Evolutionary conservation across 148 eudicot species (phyloP).

Genomic region (Persicaria tinctoria): DNA sequence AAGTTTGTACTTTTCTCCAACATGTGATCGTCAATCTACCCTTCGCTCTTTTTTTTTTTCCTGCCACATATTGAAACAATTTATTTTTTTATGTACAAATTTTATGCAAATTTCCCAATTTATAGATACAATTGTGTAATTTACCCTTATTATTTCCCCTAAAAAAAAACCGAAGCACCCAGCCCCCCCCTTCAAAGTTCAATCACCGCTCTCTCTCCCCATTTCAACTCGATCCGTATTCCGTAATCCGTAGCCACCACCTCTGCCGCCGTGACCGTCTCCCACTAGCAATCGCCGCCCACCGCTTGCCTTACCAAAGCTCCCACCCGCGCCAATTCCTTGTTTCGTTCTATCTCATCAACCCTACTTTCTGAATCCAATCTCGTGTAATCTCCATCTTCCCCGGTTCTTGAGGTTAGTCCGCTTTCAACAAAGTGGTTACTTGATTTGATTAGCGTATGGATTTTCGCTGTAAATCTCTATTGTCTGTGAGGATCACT

Average conservation of each 20-base stretch:
- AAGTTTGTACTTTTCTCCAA: too few relatives aligned
- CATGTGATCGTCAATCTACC: too few relatives aligned
- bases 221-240: conserved; percentile 3
- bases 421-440: not conserved
- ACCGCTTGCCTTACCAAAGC: not conserved
- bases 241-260: not conserved
- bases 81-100: too few relatives aligned
- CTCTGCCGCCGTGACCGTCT: not conserved
- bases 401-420: conserved; percentile 6
- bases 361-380: conserved; percentile 5
- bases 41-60: too few relatives aligned
- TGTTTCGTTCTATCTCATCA: not conserved
- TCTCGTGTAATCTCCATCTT: not conserved
- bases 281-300: not conserved
- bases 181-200: not conserved
- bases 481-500: not conserved
- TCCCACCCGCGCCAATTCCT: not conserved
- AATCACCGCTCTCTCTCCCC: conserved; percentile 4
- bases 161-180: not conserved
- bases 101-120: too few relatives aligned
- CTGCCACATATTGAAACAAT: too few relatives aligned
- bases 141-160: too few relatives aligned
- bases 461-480: not conserved
- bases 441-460: not conserved
- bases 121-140: too few relatives aligned